Percentiles rank a stretch among this genome's conserved stretches.
phyloP scores from a whole-genome alignment of 352 stramenopile species.

The Detonula confervacea region DNA sequence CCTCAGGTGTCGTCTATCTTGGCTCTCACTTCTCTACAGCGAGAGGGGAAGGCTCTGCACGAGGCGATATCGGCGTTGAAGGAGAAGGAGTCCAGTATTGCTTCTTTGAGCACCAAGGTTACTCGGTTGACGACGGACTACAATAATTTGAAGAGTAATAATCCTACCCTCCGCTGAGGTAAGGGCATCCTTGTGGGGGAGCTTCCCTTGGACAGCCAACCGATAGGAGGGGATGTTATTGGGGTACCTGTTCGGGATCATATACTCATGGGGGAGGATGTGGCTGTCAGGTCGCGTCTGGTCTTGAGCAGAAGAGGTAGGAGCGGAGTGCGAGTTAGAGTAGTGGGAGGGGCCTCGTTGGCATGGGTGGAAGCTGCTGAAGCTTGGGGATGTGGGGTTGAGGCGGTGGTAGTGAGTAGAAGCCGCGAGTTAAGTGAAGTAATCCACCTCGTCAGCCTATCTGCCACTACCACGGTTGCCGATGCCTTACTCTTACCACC shows the following conservation, averaged over 20 bases:
- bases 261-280: conserved; percentile 16
- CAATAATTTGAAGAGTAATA: conserved; percentile 80
- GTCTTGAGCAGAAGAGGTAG: neutral
- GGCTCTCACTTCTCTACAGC: conserved; percentile 26
- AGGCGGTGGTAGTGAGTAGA: neutral
- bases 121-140: conserved; percentile 85
- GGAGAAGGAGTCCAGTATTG: neutral
- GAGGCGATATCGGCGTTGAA: conserved; percentile 3
- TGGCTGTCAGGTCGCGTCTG: neutral
- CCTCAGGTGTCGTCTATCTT: conserved; percentile 26
- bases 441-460: neutral
- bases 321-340: neutral
- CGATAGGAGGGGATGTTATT: neutral
- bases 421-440: neutral
- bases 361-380: neutral
- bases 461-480: neutral
- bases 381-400: neutral
- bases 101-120: neutral
- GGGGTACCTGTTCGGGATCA: neutral
- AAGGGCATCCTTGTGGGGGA: neutral
- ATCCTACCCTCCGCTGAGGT: neutral
- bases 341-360: neutral
- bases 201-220: neutral
- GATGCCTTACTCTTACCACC: neutral
- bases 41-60: conserved; percentile 24